Conservation (phyloP, 2,329 filamentous ascomycete species). For the Alternaria brassicae region DNA sequence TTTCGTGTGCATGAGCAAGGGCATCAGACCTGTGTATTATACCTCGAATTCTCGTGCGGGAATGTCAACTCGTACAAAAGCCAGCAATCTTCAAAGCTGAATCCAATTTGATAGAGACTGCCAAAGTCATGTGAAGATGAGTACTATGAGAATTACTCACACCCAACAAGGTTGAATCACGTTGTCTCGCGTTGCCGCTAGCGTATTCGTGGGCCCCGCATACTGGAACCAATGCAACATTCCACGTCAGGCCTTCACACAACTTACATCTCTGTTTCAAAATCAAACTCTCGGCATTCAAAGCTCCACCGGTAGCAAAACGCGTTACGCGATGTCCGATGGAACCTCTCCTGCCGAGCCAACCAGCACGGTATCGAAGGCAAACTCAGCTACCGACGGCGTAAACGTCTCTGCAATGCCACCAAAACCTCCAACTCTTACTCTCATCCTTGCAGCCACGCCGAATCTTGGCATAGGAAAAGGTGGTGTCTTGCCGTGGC, state of each 20-base stretch:
- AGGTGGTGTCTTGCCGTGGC: constrained; percentile 84
- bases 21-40: constrained; percentile 32
- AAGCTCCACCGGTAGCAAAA: not conserved
- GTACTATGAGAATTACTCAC: not conserved
- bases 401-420: constrained; percentile 22
- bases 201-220: constrained; percentile 24
- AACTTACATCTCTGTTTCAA: not conserved
- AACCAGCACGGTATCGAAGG: not conserved
- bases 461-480: constrained; percentile 87
- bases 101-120: not conserved
- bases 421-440: constrained; percentile 65
- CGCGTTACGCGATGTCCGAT: constrained; percentile 15
- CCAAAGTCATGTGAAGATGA: not conserved
- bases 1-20: constrained; percentile 22
- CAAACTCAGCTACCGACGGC: constrained; percentile 1
- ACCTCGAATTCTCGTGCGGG: constrained; percentile 18
- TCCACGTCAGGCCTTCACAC: not conserved
- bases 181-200: constrained; percentile 32
- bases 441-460: constrained; percentile 95
- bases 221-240: constrained; percentile 10
- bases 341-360: constrained; percentile 2
- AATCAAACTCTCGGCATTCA: not conserved
- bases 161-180: constrained; percentile 18
- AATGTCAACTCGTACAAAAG: constrained; percentile 18
- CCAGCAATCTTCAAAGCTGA: not conserved